Conservation (phyloP, 371 early-diverging fungal species). For the Choanephora cucurbitarum region DNA sequence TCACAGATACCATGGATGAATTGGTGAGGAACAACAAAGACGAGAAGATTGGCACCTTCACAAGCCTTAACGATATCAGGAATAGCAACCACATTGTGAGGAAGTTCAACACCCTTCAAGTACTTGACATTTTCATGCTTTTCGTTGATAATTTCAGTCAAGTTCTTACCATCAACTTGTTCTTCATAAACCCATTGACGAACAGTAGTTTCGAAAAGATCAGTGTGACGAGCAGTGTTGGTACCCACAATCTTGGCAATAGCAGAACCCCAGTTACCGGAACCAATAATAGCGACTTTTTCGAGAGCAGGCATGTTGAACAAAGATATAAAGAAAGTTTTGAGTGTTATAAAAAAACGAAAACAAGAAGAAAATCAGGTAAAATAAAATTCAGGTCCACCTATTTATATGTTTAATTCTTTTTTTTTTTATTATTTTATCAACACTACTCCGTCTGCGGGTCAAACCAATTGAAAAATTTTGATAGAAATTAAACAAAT, state of each 20-base stretch:
- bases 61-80: conserved; percentile 77
- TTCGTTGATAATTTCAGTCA: conserved; percentile 96
- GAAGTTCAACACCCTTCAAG: conserved; percentile 88
- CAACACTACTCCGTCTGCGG: not conserved
- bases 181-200: conserved; percentile 98
- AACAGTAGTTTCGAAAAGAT: conserved; percentile 78
- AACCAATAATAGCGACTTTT: conserved; percentile 89
- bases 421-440: not conserved
- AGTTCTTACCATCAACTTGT: conserved; percentile 75
- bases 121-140: conserved; percentile 95
- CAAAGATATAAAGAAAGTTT: not conserved
- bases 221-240: conserved; percentile 70
- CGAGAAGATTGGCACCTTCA: conserved; percentile 79
- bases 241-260: conserved; percentile 92
- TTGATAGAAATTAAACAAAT: not conserved
- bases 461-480: not conserved
- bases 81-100: conserved; percentile 86
- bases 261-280: conserved; percentile 96
- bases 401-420: not conserved
- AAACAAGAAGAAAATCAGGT: too few species aligned
- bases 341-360: not conserved
- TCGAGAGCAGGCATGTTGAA: conserved; percentile 37
- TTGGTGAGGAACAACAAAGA: conserved; percentile 97
- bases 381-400: not conserved
- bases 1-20: conserved; percentile 82